Evolutionary conservation across 192 early-diverging fungal genomes (phyloP).

Genomic region (Coemansia sp.): DNA sequence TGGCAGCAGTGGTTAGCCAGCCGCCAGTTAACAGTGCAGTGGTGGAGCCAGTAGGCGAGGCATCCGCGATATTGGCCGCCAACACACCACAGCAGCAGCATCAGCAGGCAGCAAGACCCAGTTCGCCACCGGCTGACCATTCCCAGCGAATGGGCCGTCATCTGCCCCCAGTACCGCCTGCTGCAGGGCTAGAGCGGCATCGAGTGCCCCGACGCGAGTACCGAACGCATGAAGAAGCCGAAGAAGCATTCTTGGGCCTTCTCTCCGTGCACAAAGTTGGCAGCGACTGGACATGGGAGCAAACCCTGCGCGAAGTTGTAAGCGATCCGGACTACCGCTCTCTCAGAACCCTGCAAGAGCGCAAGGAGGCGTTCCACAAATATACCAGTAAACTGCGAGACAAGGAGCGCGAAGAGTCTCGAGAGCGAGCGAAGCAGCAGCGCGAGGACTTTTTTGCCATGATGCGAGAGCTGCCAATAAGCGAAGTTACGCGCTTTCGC

Average conservation of each 20-base stretch:
- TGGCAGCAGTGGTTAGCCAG: not conserved
- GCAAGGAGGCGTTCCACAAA: conserved; percentile 79
- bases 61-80: not conserved
- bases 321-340: conserved; percentile 84
- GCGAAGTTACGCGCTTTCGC: conserved; percentile 59
- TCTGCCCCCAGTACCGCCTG: not conserved
- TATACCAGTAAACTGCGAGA: conserved; percentile 64
- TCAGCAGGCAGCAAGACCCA: not conserved
- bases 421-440: conserved; percentile 31
- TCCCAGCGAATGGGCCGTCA: not conserved
- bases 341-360: conserved; percentile 77
- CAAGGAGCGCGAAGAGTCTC: conserved; percentile 42
- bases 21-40: not conserved
- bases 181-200: conserved; percentile 10
- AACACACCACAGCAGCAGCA: not conserved
- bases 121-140: not conserved
- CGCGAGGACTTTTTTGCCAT: conserved; percentile 61
- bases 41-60: not conserved
- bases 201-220: conserved; percentile 59
- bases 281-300: conserved; percentile 91
- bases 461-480: conserved; percentile 58
- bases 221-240: conserved; percentile 78
- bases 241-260: conserved; percentile 75
- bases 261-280: conserved; percentile 74
- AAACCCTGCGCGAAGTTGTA: conserved; percentile 84